These are phyloP conservation scores for Spatholobus suberectus DNA, from an alignment of 306 rosid species.

Conservation along the genomic window DNA sequence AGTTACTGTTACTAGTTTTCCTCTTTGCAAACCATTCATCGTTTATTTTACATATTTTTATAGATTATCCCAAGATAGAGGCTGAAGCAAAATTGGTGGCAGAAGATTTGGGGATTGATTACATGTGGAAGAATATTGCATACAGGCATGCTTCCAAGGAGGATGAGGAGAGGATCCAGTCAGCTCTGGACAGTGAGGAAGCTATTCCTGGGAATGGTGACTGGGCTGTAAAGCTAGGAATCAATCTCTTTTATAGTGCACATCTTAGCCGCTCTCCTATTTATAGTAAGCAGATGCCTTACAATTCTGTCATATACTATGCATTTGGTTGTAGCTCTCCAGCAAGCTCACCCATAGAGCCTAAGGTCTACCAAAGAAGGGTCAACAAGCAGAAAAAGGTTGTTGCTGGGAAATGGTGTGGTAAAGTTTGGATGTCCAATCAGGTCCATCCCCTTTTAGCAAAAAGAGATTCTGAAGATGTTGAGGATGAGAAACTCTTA, in stretches of 20 bases:
- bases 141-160: conserved; percentile 74
- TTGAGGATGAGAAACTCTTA: conserved; percentile 54
- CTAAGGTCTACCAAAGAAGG: conserved; percentile 77
- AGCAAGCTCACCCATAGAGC: conserved; percentile 58
- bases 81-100: conserved; percentile 77
- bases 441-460: conserved; percentile 90
- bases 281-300: conserved; percentile 98
- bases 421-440: conserved; percentile 97
- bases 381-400: conserved; percentile 72
- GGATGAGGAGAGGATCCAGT: conserved; percentile 83
- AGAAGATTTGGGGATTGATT: conserved; percentile 72
- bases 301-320: conserved; percentile 87
- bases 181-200: conserved; percentile 91
- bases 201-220: conserved; percentile 88
- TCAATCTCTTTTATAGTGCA: conserved; percentile 98
- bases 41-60: conserved; percentile 34
- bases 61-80: conserved; percentile 96
- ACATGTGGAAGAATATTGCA: conserved; percentile 63
- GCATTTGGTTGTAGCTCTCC: conserved; percentile 88
- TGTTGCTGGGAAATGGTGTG: conserved; percentile 99
- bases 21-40: conserved; percentile 28
- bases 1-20: conserved; percentile 30
- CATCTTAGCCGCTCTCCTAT: conserved; percentile 90
- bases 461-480: conserved; percentile 70
- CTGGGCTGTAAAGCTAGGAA: conserved; percentile 98